A percentile compares a stretch with the other conserved stretches of the same genome.
phyloP scores from a whole-genome alignment of 1,284 basidiomycete species.

The Stereum hirsutum region DNA sequence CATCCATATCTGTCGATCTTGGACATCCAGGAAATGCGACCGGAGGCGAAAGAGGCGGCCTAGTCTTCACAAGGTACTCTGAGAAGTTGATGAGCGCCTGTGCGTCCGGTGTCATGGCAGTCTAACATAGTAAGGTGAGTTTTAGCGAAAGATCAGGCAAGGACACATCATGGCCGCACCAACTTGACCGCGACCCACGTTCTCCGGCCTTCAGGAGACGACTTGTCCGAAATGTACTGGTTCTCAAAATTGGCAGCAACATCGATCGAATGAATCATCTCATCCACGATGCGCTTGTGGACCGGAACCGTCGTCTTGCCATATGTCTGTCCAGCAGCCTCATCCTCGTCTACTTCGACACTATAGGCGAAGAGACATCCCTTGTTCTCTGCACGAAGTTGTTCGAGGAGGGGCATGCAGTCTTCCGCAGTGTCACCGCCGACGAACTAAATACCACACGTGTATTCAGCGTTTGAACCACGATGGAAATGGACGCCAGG shows the following conservation, averaged over 20 bases:
- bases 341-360: conserved; percentile 70
- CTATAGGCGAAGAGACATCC: conserved; percentile 82
- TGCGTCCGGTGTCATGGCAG: conserved; percentile 52
- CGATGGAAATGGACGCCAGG: background rate
- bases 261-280: conserved; percentile 69
- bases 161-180: conserved; percentile 28
- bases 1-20: conserved; percentile 36
- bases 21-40: conserved; percentile 64
- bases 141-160: background rate
- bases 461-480: background rate
- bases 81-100: conserved; percentile 48
- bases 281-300: conserved; percentile 56
- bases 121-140: conserved; percentile 33
- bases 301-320: conserved; percentile 23
- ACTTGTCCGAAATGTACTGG: conserved; percentile 24
- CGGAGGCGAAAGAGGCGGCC: conserved; percentile 18
- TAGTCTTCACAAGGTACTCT: conserved; percentile 34
- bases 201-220: conserved; percentile 29
- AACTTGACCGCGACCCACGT: conserved; percentile 83
- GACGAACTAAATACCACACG: conserved; percentile 59
- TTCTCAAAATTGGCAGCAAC: conserved; percentile 77
- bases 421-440: conserved; percentile 77
- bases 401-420: conserved; percentile 55
- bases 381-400: conserved; percentile 57
- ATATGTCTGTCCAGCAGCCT: conserved; percentile 27